A percentile compares a stretch with the other conserved stretches of the same genome.
phyloP scores from a whole-genome alignment of 73 alveolate genomes.

The Tetrahymena malaccensis region DNA sequence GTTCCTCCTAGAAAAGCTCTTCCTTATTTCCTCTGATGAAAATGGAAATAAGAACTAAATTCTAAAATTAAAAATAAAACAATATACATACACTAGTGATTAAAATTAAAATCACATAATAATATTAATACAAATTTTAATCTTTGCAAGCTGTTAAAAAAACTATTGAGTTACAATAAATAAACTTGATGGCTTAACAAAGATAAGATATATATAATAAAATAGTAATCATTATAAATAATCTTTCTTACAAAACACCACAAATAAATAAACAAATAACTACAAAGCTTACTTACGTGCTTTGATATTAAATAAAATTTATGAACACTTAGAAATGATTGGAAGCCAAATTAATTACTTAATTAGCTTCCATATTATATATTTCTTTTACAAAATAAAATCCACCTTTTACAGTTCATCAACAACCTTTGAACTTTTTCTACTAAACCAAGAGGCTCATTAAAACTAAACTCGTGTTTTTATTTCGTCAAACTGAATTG shows the following conservation, averaged over 20 bases:
- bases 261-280: too few relatives aligned
- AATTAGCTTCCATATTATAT: neutral
- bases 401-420: neutral
- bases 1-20: slow-evolving; percentile 40
- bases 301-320: neutral
- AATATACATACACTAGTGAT: neutral
- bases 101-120: neutral
- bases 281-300: neutral
- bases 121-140: too few relatives aligned
- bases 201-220: neutral
- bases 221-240: neutral
- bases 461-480: neutral
- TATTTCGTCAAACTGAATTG: neutral
- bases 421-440: neutral
- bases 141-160: neutral
- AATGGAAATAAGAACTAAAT: neutral
- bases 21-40: slow-evolving; percentile 37
- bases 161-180: neutral
- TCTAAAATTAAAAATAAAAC: neutral
- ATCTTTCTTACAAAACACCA: neutral
- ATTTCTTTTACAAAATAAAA: neutral
- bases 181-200: neutral
- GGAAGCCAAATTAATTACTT: neutral
- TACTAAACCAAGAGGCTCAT: neutral
- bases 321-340: neutral